phyloP scores from a whole-genome alignment of 192 early-diverging fungal species.

The Backusella parvicylindrica region DNA sequence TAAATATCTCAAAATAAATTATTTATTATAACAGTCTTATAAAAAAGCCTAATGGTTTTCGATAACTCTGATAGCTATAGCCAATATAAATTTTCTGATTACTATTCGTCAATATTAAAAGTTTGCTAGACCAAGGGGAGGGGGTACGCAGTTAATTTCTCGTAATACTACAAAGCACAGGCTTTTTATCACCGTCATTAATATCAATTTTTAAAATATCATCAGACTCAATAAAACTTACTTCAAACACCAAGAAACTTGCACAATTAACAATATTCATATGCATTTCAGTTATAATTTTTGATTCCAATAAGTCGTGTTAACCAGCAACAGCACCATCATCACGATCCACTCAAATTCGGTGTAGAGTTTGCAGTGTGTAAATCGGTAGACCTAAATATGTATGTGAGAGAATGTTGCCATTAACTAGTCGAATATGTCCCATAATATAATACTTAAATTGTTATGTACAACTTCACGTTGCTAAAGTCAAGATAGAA shows the following conservation, averaged over 20 bases:
- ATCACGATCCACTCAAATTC: background rate
- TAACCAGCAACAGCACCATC: background rate
- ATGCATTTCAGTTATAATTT: background rate
- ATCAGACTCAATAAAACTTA: background rate
- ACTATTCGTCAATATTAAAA: background rate
- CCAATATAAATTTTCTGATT: background rate
- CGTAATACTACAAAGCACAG: background rate
- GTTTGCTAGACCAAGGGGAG: background rate
- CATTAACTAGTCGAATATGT: background rate
- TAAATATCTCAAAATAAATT: background rate
- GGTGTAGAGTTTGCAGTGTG: background rate
- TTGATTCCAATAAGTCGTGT: background rate
- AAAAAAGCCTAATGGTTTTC: background rate
- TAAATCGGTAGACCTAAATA: background rate
- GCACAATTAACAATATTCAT: background rate
- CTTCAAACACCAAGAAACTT: background rate
- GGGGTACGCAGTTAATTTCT: background rate
- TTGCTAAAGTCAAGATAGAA: conserved; percentile 7
- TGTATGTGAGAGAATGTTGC: background rate
- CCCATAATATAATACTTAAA: background rate
- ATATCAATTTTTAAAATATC: background rate
- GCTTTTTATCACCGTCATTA: background rate
- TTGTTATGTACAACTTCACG: background rate
- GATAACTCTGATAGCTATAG: background rate
- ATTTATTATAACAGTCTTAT: too few species aligned